Evolutionary conservation across 2,329 filamentous ascomycete genomes (phyloP), one percentile per base, ranked within the genome.

Genomic region (Corynespora cassiicola): DNA sequence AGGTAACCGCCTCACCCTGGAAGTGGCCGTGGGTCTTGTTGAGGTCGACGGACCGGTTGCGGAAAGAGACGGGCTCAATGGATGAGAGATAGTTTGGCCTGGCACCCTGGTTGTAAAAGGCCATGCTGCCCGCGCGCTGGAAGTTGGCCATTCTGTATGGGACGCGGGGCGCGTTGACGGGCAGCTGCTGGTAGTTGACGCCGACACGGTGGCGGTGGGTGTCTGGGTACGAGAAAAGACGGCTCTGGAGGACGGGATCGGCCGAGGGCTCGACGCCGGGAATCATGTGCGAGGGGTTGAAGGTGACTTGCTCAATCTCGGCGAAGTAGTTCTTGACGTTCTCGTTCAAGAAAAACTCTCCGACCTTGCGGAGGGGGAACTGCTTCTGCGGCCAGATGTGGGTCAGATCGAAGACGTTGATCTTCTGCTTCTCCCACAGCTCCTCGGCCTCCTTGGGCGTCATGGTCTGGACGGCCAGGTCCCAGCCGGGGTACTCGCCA

Each of bases 51-150:
- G 56, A 61, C 20, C 76, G 69, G 31, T 74, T 45, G 27, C 65
- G 67, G 68, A 79, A 77, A n/a, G 57, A 56, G 29, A 78, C 74
- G 0, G 76, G 76, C 56, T 77, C 62, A 33, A 78, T 77, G 7
- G 75, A 78, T 21, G 72, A 75, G 9, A 79, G 72, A 60, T 82
- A 84, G 53, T 77, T 75, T 10, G 79, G 77, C 45, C 81, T 76
- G 3, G 76, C 71, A 35, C 81, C 80, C 54, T 84, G 80, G 68
- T 89, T 86, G 59, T 78, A 75, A 54, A 82, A 81, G 1, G 83
- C 79, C 85, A 89, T 90, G 42, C 65, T 61, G 11, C 87, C 87
- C 57, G 90, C 86, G 45, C 87, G 81, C 65, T 89, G 85, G 75
- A 83, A 87, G 48, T 86, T 86, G 53, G 70, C 74, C 31, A 78